Evolutionary conservation across 495 filamentous ascomycete genomes (phyloP), one percentile per base, ranked within the genome.

Genomic region (Staphylotrichum longicolle): DNA sequence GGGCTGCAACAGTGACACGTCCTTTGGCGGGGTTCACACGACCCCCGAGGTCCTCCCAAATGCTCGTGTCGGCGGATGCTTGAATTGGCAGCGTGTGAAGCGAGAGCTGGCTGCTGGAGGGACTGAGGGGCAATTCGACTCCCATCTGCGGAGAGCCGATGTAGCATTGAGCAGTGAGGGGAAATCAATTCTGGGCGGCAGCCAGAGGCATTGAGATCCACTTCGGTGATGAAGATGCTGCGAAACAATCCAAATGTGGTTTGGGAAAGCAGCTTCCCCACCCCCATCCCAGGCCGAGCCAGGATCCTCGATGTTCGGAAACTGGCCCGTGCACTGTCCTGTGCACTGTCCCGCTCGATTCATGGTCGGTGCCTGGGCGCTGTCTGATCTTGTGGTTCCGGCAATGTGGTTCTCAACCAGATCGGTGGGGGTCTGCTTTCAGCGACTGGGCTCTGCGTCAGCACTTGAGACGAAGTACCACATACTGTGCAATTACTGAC

Each of bases 1-100:
- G 33, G 40, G 42, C 42, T 33, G 61, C 62, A 54, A 64, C 44
- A 35, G 58, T 60, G 56, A 58, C 55, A 54, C 58, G 49, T 33
- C 14, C 32, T 32, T 20, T 47, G 48, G 41, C 48, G 12, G 45
- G 48, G 48, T 12, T 51, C 32, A 27, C 20, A 27, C 20, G 20
- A 27, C 20, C 20, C 20, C 20, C 20, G 20, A 27, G 20, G 20
- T 27, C 20, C 20, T 27, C 20, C 20, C 20, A 27, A 27, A 27
- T 27, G 20, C 20, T 50, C 47, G 27, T 12, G 27, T 32, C 42
- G 8, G 42, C 14, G 42, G 4, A 45, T 44, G 27, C 8, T 55
- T 10, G 52, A 55, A 33, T 14, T 42, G 37, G 37, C 20, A 32
- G 11, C 11, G 52, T 10, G 52, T n/a, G 52, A 39, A 55, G 52